These are phyloP conservation scores for Epichloe sp. DNA, from an alignment of 2,329 filamentous ascomycete species.

Conservation along the genomic window DNA sequence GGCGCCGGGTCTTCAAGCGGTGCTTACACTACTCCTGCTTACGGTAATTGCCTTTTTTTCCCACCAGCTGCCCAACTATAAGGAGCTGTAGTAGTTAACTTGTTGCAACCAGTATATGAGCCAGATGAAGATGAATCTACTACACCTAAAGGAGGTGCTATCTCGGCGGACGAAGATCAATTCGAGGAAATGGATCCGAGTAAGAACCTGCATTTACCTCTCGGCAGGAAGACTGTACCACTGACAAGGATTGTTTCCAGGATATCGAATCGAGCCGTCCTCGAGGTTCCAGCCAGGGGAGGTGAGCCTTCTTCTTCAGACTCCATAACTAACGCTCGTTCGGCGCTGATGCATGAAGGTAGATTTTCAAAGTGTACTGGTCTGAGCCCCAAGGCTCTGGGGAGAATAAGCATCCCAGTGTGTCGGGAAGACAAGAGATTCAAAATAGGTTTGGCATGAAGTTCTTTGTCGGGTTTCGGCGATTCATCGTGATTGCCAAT, in stretches of 20 bases:
- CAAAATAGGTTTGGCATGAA: conserved; percentile 22
- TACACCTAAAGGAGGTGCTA: not conserved
- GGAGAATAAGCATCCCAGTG: conserved; percentile 16
- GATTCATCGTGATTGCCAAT: conserved; percentile 40
- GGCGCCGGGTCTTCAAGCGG: not conserved
- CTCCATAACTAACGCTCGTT: not conserved
- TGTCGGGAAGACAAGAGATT: conserved; percentile 21
- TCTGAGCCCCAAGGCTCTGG: conserved; percentile 33
- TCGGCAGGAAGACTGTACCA: not conserved
- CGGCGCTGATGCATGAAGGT: not conserved
- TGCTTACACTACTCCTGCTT: not conserved
- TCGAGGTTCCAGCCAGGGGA: conserved; percentile 27
- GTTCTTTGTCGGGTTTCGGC: conserved; percentile 37
- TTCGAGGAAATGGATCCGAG: conserved; percentile 23
- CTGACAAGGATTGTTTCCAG: conserved; percentile 13
- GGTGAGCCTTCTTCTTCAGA: conserved; percentile 16
- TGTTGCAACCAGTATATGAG: conserved; percentile 1
- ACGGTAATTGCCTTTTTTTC: not conserved
- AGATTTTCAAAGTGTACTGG: conserved; percentile 46
- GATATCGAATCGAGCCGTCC: conserved; percentile 27
- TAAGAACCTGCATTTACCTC: conserved; percentile 11
- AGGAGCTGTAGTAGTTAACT: not conserved
- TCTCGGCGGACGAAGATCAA: not conserved
- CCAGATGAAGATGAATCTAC: conserved; percentile 3
- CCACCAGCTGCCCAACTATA: not conserved